These are phyloP conservation scores for Trametes sanguinea DNA, from an alignment of 768 basidiomycete species.

Conservation along the genomic window DNA sequence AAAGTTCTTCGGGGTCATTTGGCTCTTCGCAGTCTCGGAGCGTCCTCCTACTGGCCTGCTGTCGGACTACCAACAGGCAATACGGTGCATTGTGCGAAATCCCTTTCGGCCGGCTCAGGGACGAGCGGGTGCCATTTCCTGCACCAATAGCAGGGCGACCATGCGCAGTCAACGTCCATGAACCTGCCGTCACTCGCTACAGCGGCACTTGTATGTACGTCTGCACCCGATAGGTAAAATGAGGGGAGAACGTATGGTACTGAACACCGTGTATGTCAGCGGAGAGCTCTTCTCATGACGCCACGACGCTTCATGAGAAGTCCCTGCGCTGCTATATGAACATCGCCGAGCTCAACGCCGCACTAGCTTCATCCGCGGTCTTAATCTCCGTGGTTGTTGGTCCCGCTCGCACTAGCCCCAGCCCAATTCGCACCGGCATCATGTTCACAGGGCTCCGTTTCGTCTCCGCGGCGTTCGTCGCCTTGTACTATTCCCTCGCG, in stretches of 20 bases:
- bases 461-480: not conserved
- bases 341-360: not conserved
- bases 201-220: too few relatives aligned
- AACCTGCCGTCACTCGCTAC: not conserved
- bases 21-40: not conserved
- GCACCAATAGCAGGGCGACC: not conserved
- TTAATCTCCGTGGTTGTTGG: constrained; percentile 12
- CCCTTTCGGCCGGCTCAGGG: not conserved
- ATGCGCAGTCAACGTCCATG: not conserved
- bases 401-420: not conserved
- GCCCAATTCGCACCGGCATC: not conserved
- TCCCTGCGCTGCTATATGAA: constrained; percentile 14
- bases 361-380: constrained; percentile 8
- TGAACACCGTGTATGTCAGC: not conserved
- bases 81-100: not conserved
- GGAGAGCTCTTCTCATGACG: not conserved
- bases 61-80: not conserved
- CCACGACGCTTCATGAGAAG: not conserved
- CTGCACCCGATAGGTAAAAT: not conserved
- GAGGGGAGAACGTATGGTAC: not conserved
- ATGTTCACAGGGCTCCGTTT: constrained; percentile 12
- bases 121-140: not conserved
- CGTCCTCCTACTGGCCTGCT: not conserved
- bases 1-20: not conserved
- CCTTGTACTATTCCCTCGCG: not conserved